Base-by-base conservation (phyloP, 176 grass and related monocot genomes). In the Bothriochloa decipiens region DNA sequence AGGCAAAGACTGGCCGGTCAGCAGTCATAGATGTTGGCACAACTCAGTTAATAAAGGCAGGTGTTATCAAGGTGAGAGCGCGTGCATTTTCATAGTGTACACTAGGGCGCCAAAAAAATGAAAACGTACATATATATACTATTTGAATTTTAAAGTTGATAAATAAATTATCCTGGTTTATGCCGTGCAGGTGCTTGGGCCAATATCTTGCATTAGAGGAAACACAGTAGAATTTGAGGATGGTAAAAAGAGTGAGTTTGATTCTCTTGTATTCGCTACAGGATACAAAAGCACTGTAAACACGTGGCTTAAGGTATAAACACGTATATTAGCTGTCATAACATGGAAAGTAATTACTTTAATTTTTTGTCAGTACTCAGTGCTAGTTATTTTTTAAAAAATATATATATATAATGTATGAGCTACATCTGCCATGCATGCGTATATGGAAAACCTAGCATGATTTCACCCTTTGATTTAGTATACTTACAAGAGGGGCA, bases 1-100 rank as follows among this genome's bases (percentile, higher is more conserved):
- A 97, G 85, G 72, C 42, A n/a, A 69, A 39, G 12, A 93, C 85
- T 2, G 92, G 92, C 1, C 78, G 41, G n/a, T 94, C 95, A 20
- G 27, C 90, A 11, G 79, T 91, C 7, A 78, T 97, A 74, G 95
- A 94, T 71, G 82, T 88, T 67, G 95, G 95, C 50, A 95, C 95
- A 6, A 3, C 65, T 8, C 8, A 29, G 40, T 84, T 91, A 71
- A 97, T 93, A 45, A 91, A 76, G 43, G 73, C 83, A 18, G 67
- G 76, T 12, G 61, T 76, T 81, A 93, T 93, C 39, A 86, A 88
- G 85, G 95, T 93, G 42, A 83, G 17, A 83, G 17, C 36, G 7
- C 0, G 20, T 62, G 10, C 0, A 62, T 62, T 62, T 10, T 16
- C 67, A n/a, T 61, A 7, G 32, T 32, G 29, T 32, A 32, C 14